A percentile compares a stretch with the other conserved stretches of the same genome.
These are phyloP conservation scores for Apophysomyces elegans DNA, from an alignment of 371 early-diverging fungal species.

Conservation along the genomic window DNA sequence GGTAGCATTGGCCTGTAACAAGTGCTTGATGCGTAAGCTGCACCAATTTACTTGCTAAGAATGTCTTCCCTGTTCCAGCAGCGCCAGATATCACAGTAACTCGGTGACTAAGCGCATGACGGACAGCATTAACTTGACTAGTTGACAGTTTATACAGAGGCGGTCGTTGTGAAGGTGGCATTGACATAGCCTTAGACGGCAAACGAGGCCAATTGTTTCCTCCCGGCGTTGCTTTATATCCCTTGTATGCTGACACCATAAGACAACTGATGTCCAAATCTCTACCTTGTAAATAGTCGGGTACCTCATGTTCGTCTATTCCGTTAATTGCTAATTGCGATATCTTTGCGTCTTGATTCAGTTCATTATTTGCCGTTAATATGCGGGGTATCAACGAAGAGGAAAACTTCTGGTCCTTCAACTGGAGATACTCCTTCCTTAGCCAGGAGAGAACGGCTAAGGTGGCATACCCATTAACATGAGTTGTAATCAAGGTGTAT, in stretches of 20 bases:
- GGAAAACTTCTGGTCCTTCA: constrained; percentile 9
- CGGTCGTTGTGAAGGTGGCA: constrained; percentile 17
- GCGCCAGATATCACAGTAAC: constrained; percentile 41
- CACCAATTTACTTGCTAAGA: constrained; percentile 37
- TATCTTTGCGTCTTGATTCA: background rate
- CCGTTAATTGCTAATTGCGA: background rate
- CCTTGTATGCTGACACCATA: constrained; percentile 15
- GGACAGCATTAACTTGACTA: constrained; percentile 38
- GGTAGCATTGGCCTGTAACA: constrained; percentile 28
- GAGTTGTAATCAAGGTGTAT: constrained; percentile 27
- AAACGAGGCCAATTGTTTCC: constrained; percentile 33
- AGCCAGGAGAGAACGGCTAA: constrained; percentile 35
- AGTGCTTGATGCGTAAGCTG: constrained; percentile 33
- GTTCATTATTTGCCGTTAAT: background rate
- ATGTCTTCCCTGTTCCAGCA: constrained; percentile 50
- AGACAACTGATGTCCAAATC: constrained; percentile 39
- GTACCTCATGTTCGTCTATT: constrained; percentile 19
- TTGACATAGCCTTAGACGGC: background rate
- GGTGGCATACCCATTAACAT: constrained; percentile 25
- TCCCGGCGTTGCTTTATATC: constrained; percentile 15
- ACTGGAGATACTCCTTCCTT: constrained; percentile 4
- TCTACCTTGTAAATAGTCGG: constrained; percentile 29
- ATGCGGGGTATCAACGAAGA: background rate
- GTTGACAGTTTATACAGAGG: constrained; percentile 35
- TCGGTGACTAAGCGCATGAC: constrained; percentile 39